Percentiles rank a stretch among this genome's conserved stretches.
These are phyloP conservation scores for Beauveria sp. DNA, from an alignment of 2,329 filamentous ascomycete genomes.

Conservation along the genomic window DNA sequence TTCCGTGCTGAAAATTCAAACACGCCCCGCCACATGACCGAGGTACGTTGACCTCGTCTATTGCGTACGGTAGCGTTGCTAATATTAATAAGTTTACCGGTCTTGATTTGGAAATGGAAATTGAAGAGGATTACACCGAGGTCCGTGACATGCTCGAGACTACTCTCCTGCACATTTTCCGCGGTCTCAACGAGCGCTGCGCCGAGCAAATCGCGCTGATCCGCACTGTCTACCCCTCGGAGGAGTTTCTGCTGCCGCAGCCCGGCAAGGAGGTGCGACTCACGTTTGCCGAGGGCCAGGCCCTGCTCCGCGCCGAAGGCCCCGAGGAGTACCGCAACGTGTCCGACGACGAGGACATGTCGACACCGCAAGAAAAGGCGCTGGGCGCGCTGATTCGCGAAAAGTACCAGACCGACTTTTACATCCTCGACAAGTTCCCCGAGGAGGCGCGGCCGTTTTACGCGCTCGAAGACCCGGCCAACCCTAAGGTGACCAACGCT, in stretches of 20 bases:
- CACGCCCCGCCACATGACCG: constrained; percentile 77
- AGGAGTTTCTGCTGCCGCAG: constrained; percentile 68
- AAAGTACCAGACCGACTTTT: constrained; percentile 94
- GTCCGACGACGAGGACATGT: constrained; percentile 70
- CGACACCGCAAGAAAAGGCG: constrained; percentile 77
- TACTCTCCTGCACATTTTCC: constrained; percentile 73
- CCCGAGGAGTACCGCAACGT: constrained; percentile 60
- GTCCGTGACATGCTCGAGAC: constrained; percentile 65
- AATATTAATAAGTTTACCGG: constrained; percentile 57
- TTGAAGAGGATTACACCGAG: constrained; percentile 70
- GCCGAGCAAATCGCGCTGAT: constrained; percentile 65
- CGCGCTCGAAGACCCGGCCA: constrained; percentile 68
- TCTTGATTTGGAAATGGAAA: constrained; percentile 86
- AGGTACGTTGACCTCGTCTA: constrained; percentile 33
- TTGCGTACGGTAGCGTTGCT: not conserved
- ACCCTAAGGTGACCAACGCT: constrained; percentile 58
- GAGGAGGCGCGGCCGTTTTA: constrained; percentile 85
- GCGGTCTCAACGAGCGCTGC: constrained; percentile 57
- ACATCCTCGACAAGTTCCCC: constrained; percentile 94
- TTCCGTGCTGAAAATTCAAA: constrained; percentile 85
- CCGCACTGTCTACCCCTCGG: constrained; percentile 66
- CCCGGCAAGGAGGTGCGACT: constrained; percentile 68
- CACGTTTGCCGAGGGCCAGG: constrained; percentile 70
- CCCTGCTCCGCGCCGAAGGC: constrained; percentile 68
- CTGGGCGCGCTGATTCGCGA: constrained; percentile 77